phyloP scores from a whole-genome alignment of 192 early-diverging fungal species.

The Lobosporangium transversale region DNA sequence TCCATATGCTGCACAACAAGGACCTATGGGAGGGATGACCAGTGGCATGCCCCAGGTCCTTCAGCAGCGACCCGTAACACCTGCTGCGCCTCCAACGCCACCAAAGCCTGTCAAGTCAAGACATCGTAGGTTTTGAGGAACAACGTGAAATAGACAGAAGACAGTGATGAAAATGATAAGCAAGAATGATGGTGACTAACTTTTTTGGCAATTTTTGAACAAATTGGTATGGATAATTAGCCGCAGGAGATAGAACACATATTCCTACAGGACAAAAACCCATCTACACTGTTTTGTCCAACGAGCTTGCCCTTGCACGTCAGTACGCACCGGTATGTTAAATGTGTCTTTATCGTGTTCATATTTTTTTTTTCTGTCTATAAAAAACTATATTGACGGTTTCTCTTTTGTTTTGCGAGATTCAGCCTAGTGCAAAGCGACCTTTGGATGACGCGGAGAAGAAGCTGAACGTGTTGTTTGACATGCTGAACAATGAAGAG shows the following conservation, averaged over 20 bases:
- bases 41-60: constrained; percentile 39
- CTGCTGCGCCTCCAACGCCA: constrained; percentile 57
- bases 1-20: constrained; percentile 31
- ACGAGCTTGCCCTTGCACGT: constrained; percentile 63
- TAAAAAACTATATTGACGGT: too few relatives aligned
- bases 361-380: too few relatives aligned
- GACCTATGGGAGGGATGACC: constrained; percentile 34
- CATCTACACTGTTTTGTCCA: constrained; percentile 63
- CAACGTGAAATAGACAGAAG: too few relatives aligned
- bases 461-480: constrained; percentile 81
- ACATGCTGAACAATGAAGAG: constrained; percentile 85
- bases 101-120: constrained; percentile 57
- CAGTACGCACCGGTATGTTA: constrained; percentile 54
- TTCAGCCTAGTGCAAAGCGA: constrained; percentile 74
- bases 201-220: too few relatives aligned
- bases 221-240: too few relatives aligned
- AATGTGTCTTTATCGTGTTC: neutral
- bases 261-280: constrained; percentile 79
- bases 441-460: constrained; percentile 88
- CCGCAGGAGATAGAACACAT: constrained; percentile 85
- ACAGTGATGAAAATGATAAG: too few relatives aligned
- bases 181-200: too few relatives aligned
- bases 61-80: constrained; percentile 52
- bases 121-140: constrained; percentile 66
- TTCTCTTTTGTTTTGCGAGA: neutral